These are phyloP conservation scores for Suhomyces coccinellae DNA, from an alignment of 1,139 yeast genomes.

Conservation along the genomic window DNA sequence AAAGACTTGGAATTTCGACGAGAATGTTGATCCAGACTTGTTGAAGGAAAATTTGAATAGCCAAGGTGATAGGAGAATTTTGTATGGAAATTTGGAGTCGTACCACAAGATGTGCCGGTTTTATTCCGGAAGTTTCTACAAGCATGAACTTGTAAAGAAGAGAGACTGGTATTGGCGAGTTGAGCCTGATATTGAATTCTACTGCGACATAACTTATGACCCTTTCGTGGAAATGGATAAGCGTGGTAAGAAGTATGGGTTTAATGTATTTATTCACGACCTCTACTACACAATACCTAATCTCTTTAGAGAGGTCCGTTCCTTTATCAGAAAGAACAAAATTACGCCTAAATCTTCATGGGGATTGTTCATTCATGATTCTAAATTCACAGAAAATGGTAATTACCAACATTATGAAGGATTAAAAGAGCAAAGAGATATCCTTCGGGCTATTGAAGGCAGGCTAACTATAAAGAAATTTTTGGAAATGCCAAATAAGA, in stretches of 20 bases:
- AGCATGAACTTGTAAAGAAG: slow-evolving; percentile 66
- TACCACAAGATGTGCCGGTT: slow-evolving; percentile 76
- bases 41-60: slow-evolving; percentile 55
- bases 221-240: slow-evolving; percentile 81
- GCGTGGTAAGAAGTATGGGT: slow-evolving; percentile 74
- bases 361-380: slow-evolving; percentile 50
- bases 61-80: slow-evolving; percentile 78
- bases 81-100: slow-evolving; percentile 77
- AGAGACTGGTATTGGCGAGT: slow-evolving; percentile 94
- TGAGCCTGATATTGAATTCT: slow-evolving; percentile 87
- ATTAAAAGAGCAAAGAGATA: slow-evolving; percentile 19
- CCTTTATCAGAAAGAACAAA: slow-evolving; percentile 50
- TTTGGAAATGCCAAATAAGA: slow-evolving; percentile 18
- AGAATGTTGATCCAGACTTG: slow-evolving; percentile 27
- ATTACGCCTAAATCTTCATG: slow-evolving; percentile 58
- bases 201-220: slow-evolving; percentile 87
- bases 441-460: slow-evolving; percentile 29
- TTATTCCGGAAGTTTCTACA: slow-evolving; percentile 75
- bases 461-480: slow-evolving; percentile 29
- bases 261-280: slow-evolving; percentile 74
- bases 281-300: slow-evolving; percentile 78
- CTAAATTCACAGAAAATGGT: slow-evolving; percentile 25
- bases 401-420: slow-evolving; percentile 25
- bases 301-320: slow-evolving; percentile 66
- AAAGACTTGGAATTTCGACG: slow-evolving; percentile 63